A percentile compares a stretch with the other conserved stretches of the same genome.
Conservation (phyloP, 345 rosid species). For the Populus alba region DNA sequence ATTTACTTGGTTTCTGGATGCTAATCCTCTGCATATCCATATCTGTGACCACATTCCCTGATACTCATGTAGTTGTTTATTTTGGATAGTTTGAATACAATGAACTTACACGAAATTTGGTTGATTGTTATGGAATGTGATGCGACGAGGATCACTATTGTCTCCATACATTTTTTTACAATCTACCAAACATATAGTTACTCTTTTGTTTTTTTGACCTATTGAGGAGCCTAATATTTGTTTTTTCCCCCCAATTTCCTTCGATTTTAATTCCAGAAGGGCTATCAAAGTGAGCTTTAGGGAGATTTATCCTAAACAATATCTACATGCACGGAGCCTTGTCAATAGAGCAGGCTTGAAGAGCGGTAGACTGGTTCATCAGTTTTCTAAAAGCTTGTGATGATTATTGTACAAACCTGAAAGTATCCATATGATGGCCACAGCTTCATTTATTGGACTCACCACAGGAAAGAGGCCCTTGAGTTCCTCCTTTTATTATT, state of each 20-base stretch:
- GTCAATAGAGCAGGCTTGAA: conserved; percentile 12
- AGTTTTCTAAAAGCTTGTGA: conserved; percentile 28
- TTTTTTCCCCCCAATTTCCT: neutral
- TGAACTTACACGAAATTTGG: neutral
- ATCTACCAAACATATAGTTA: neutral
- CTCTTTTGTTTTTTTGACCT: neutral
- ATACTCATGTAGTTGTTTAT: neutral
- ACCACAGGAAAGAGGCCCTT: conserved; percentile 70
- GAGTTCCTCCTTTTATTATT: conserved; percentile 60
- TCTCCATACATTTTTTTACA: neutral
- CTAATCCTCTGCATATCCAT: neutral
- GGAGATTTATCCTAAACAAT: conserved; percentile 2
- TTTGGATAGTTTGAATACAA: neutral
- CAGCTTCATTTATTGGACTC: conserved; percentile 80
- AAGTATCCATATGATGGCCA: conserved; percentile 59
- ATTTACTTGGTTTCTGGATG: neutral
- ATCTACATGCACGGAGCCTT: conserved; percentile 8
- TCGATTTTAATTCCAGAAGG: conserved; percentile 10
- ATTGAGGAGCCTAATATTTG: neutral
- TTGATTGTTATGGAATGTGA: neutral
- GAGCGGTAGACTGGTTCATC: conserved; percentile 8
- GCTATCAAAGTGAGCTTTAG: conserved; percentile 3
- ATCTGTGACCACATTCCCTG: too few relatives aligned
- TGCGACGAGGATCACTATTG: neutral
- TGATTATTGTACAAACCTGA: conserved; percentile 23